Evolutionary conservation across 2,329 filamentous ascomycete species (phyloP), one percentile per base, ranked within the genome.

Genomic region (Exophiala calicioides): DNA sequence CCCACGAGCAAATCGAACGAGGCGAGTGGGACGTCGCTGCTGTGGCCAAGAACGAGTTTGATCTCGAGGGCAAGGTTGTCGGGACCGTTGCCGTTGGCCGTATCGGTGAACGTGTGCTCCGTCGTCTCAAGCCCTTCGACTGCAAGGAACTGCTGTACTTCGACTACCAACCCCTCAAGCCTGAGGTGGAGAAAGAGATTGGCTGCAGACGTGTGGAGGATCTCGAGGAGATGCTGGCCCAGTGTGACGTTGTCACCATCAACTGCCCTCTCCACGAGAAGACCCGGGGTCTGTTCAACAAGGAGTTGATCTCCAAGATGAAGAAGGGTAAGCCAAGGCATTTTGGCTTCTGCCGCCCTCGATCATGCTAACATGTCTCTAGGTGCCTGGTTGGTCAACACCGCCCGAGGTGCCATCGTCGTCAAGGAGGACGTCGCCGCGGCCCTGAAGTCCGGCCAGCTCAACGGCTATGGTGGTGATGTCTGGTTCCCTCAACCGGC

Each of bases 141-240:
- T 98, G 93, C 88, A 95, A 95, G 85, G 91, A 97, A 80, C 82
- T 98, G 39, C 82, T 97, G 57, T 98, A 98, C 87, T 97, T 88
- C 70, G 93, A 98, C 78, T 98, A 98, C 86, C 93, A 98, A 81
- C 90, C 91, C 41, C 80, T 98, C 58, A 79, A 75, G 52, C 66
- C 88, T 52, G 90, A 95, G 77, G 78, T 83, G 63, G 90, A 97
- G 82, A 83, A 86, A 73, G 91, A 96, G 79, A 97, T 97, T 73
- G 91, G 91, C 70, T 90, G 85, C 81, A 82, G 89, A 64, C 84
- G 93, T 54, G 90, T 97, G 51, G 86, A 91, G 37, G 80, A 69
- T 64, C 84, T 98, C 64, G 90, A 96, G 79, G 91, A 97, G 71
- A 85, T 98, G 83, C 74, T 98, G 55, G 79, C 81, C 30, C 89